phyloP scores from a whole-genome alignment of 108 stramenopile species.

The Tribonema minus region DNA sequence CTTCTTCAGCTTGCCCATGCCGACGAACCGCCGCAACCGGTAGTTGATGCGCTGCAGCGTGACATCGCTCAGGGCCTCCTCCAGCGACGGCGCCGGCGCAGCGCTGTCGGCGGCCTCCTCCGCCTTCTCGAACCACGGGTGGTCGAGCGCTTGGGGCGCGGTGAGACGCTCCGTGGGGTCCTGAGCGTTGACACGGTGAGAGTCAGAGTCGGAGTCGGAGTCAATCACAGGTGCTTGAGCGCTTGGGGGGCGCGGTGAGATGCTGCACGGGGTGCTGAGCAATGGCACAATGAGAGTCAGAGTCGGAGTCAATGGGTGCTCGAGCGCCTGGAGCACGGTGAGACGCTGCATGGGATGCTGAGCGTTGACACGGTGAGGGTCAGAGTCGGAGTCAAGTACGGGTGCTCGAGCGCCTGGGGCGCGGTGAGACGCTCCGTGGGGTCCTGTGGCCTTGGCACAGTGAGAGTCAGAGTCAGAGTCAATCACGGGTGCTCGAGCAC shows the following conservation, averaged over 20 bases:
- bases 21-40: conserved; percentile 37
- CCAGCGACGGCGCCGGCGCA: neutral
- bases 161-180: conserved; percentile 14
- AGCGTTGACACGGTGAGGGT: too few relatives aligned
- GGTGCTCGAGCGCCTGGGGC: conserved; percentile 23
- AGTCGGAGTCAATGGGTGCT: conserved; percentile 39
- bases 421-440: conserved; percentile 9
- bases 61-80: neutral
- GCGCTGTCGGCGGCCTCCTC: neutral
- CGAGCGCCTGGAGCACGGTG: conserved; percentile 7
- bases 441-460: too few relatives aligned
- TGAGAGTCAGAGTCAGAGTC: too few relatives aligned
- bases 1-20: conserved; percentile 53
- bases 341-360: conserved; percentile 7
- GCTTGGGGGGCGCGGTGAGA: too few relatives aligned
- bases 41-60: conserved; percentile 30
- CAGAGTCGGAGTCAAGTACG: too few relatives aligned
- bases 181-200: too few relatives aligned
- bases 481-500: too few relatives aligned
- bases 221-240: too few relatives aligned
- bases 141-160: conserved; percentile 11
- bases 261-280: too few relatives aligned
- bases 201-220: too few relatives aligned
- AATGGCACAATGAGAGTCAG: too few relatives aligned
- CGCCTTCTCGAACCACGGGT: conserved; percentile 30